A percentile compares a stretch with the other conserved stretches of the same genome.
phyloP scores from a whole-genome alignment of 2,329 filamentous ascomycete genomes.

The Exophiala phaeomuriformis region DNA sequence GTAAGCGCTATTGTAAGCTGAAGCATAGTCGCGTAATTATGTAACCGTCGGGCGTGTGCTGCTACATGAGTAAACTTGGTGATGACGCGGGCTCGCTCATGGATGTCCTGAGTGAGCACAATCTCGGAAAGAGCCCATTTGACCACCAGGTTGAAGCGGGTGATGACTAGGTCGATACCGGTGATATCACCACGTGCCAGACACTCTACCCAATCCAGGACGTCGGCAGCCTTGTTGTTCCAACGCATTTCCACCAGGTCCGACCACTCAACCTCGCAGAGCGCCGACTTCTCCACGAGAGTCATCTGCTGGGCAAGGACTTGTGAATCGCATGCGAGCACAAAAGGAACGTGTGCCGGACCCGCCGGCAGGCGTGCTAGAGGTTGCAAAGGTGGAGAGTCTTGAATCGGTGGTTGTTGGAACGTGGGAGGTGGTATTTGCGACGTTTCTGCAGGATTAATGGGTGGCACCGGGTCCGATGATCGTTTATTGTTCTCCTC shows the following conservation, averaged over 20 bases:
- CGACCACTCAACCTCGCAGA: slow-evolving; percentile 61
- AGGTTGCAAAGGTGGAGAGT: slow-evolving; percentile 4
- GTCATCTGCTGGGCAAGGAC: slow-evolving; percentile 57
- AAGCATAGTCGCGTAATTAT: slow-evolving; percentile 61
- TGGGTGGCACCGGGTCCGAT: slow-evolving; percentile 30
- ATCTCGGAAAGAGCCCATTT: slow-evolving; percentile 60
- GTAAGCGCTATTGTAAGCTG: slow-evolving; percentile 58
- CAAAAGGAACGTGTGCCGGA: slow-evolving; percentile 51
- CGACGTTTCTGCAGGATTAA: neutral
- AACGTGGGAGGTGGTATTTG: neutral
- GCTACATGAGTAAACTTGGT: slow-evolving; percentile 59
- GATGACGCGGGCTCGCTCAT: slow-evolving; percentile 54
- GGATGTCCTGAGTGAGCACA: slow-evolving; percentile 50
- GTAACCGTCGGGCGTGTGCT: slow-evolving; percentile 49
- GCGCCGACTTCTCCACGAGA: slow-evolving; percentile 57
- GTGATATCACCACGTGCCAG: slow-evolving; percentile 45
- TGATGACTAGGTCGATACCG: slow-evolving; percentile 58
- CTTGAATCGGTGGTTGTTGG: neutral
- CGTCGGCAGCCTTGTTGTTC: slow-evolving; percentile 48
- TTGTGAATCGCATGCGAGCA: slow-evolving; percentile 56
- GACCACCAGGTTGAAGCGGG: slow-evolving; percentile 59
- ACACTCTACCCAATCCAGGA: slow-evolving; percentile 56
- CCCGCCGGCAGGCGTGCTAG: slow-evolving; percentile 14
- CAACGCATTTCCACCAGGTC: slow-evolving; percentile 58
- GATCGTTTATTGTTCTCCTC: slow-evolving; percentile 31